A percentile compares a stretch with the other conserved stretches of the same genome.
Conservation (phyloP, 768 basidiomycete genomes). For the Mycena leptocephala region DNA sequence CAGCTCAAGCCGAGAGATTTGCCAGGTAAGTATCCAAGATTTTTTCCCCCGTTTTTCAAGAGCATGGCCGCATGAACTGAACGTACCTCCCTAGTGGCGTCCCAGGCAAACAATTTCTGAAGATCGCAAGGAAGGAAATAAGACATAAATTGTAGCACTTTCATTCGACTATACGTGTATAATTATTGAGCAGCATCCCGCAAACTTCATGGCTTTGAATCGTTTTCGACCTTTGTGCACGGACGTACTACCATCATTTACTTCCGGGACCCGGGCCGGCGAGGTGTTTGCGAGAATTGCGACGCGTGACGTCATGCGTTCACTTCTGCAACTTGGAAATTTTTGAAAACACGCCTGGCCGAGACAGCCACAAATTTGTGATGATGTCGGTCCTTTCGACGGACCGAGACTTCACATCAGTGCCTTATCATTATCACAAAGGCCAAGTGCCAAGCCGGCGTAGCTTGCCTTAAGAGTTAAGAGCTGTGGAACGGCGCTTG, state of each 20-base stretch:
- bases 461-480: background rate
- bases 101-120: conserved; percentile 67
- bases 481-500: background rate
- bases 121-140: conserved; percentile 75
- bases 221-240: too few species aligned
- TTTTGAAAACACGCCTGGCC: too few species aligned
- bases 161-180: too few species aligned
- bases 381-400: background rate
- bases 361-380: too few species aligned
- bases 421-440: background rate
- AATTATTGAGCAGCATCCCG: too few species aligned
- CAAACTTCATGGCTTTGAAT: too few species aligned
- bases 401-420: background rate
- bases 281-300: too few species aligned
- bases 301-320: background rate
- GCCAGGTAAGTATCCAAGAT: conserved; percentile 54
- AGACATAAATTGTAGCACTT: conserved; percentile 70
- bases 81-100: conserved; percentile 53
- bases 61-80: background rate
- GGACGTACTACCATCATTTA: too few species aligned
- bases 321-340: too few species aligned
- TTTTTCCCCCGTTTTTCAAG: background rate
- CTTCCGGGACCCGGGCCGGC: too few species aligned
- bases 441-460: background rate
- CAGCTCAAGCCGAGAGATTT: conserved; percentile 77